A percentile compares a stretch with the other conserved stretches of the same genome.
Conservation (phyloP, 768 basidiomycete species). For the Galerina marginata region DNA sequence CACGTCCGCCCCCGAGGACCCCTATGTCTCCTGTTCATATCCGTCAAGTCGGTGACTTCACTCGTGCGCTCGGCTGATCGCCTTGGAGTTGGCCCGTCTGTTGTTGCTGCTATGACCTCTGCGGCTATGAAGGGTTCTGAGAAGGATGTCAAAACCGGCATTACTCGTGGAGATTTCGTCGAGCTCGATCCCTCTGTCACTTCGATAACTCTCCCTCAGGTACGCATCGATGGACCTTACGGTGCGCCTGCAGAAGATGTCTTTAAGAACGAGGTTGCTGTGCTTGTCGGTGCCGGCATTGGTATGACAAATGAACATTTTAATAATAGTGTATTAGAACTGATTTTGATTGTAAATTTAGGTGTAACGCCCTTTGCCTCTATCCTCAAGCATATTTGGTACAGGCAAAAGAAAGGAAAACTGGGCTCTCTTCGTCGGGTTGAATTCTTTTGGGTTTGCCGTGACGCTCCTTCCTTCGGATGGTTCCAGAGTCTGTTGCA, state of each 20-base stretch:
- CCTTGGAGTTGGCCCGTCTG: constrained; percentile 79
- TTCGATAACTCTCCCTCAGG: constrained; percentile 63
- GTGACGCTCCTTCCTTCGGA: constrained; percentile 95
- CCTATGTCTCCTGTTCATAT: constrained; percentile 92
- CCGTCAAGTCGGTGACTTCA: constrained; percentile 92
- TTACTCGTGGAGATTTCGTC: constrained; percentile 77
- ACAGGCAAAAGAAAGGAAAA: constrained; percentile 79
- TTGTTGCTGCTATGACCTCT: constrained; percentile 79
- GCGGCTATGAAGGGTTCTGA: constrained; percentile 80
- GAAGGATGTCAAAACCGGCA: constrained; percentile 54
- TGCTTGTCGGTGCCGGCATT: constrained; percentile 94
- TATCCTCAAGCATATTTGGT: constrained; percentile 96
- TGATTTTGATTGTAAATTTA: constrained; percentile 26
- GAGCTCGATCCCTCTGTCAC: constrained; percentile 65
- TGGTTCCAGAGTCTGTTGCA: constrained; percentile 94
- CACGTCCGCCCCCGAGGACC: constrained; percentile 93
- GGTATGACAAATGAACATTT: constrained; percentile 49
- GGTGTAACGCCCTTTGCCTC: constrained; percentile 95
- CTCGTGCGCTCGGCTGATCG: constrained; percentile 82
- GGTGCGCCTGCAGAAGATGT: constrained; percentile 94
- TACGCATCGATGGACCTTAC: constrained; percentile 90
- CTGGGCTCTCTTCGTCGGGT: constrained; percentile 85
- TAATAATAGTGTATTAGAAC: neutral
- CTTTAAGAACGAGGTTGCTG: constrained; percentile 82
- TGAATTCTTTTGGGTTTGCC: constrained; percentile 94